Base-by-base conservation (phyloP, 768 basidiomycete species). In the Coprinopsis sp. region DNA sequence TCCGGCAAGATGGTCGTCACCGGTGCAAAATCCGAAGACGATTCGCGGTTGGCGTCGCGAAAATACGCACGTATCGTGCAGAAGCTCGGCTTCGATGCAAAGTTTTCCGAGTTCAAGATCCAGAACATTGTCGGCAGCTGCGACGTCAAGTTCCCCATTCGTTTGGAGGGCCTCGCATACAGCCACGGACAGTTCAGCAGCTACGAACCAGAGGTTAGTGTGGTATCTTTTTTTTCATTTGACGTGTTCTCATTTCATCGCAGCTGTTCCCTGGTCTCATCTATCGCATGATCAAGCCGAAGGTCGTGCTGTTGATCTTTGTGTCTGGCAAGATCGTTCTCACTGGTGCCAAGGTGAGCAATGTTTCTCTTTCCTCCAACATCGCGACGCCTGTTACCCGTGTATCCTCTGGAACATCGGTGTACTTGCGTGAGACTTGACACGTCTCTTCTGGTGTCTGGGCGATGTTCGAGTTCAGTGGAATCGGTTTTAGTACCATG, bases 1-100 rank as follows among this genome's bases (percentile, higher is more conserved):
- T 95, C 92, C 48, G 96, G 96, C 63, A 99, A 98, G 81, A 98
- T 99, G 91, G 96, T 99, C 65, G 95, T 98, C 49, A 98, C 96
- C 31, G 96, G 96, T 63, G 96, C 96, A 38, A 99, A 98, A 77
- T 92, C 90, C 25, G 95, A 98, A 68, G 95, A 98, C 66, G 94
- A 99, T 61, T 94, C 92, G 58, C 81, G 94, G 41, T 73, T 98
- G 51, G 95, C 96, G 42, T 95, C 93, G 57, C 85, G 95, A 64
- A 99, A 99, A 70, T 98, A 98, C 68, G 96, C 96, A 37, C 86
- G 96, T 43, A 99, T 99, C 62, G 93, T 99, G 31, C 96, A 98
- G 74, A 98, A 99, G 69, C 84, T 98, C 44, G 96, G 96, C 23
- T 99, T 99, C 68, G 95, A 98, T 53, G 94, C 95, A 58, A 97